A percentile compares a stretch with the other conserved stretches of the same genome.
These are phyloP conservation scores for Petasospora fabianii DNA, from an alignment of 1,139 yeast genomes.

Conservation along the genomic window DNA sequence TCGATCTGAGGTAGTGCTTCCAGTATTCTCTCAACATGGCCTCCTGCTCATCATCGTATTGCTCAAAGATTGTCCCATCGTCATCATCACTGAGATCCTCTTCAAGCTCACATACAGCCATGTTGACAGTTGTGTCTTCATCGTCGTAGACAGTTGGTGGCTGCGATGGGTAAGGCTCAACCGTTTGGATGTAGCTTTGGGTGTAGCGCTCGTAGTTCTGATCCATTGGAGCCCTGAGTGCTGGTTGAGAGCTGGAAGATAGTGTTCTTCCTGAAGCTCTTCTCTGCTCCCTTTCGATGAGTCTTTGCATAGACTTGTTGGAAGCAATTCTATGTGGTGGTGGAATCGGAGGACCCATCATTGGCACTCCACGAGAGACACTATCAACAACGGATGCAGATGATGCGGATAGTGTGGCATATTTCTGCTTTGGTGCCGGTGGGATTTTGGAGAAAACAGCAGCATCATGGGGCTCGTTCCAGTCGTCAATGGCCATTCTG, in stretches of 20 bases:
- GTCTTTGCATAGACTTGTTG: conserved; percentile 14
- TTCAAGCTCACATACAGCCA: no score
- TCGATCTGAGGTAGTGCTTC: conserved; percentile 15
- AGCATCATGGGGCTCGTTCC: conserved; percentile 12
- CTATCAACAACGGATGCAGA: not conserved
- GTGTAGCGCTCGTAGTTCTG: conserved; percentile 2
- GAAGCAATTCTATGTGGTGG: conserved; percentile 26
- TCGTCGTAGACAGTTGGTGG: conserved; percentile 13
- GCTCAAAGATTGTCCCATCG: conserved; percentile 5
- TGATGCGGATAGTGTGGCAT: conserved; percentile 4
- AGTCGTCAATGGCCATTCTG: conserved; percentile 25
- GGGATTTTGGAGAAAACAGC: not conserved
- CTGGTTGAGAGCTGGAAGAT: conserved; percentile 1
- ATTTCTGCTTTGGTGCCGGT: conserved; percentile 11
- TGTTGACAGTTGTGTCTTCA: not conserved
- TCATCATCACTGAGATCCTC: conserved; percentile 9
- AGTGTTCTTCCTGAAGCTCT: not conserved
- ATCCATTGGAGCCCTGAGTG: conserved; percentile 12
- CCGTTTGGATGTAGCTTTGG: not conserved
- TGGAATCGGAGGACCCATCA: conserved; percentile 17
- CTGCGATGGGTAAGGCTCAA: conserved; percentile 6
- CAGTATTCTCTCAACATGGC: conserved; percentile 16
- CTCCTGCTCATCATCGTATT: conserved; percentile 11
- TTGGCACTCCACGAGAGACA: not conserved
- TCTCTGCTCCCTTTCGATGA: conserved; percentile 8